Evolutionary conservation across 352 stramenopile species (phyloP).

Genomic region (Halophytophthora polymorphica): DNA sequence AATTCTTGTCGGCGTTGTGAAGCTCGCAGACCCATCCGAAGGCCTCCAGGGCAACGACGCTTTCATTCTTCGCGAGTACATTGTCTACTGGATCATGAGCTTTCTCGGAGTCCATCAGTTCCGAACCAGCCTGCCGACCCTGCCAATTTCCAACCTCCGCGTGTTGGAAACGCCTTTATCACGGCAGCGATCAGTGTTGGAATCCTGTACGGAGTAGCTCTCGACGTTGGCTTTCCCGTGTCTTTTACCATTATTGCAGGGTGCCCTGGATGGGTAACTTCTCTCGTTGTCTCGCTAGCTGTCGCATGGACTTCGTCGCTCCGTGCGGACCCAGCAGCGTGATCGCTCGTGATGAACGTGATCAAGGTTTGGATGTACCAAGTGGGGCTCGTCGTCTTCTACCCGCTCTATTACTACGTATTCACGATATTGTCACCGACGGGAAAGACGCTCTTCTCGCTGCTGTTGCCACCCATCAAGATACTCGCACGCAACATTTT

Average conservation of each 20-base stretch:
- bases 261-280: background rate
- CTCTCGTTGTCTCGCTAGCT: background rate
- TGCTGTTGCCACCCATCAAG: conserved; percentile 25
- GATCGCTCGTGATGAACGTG: background rate
- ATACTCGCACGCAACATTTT: conserved; percentile 14
- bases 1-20: background rate
- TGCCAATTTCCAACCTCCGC: background rate
- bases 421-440: conserved; percentile 13
- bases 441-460: conserved; percentile 12
- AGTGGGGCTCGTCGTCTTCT: conserved; percentile 13
- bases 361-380: conserved; percentile 8
- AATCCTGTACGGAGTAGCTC: background rate
- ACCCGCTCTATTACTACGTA: conserved; percentile 18
- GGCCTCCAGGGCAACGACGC: background rate
- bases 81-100: conserved; percentile 7
- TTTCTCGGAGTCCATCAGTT: conserved; percentile 8
- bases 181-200: background rate
- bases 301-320: background rate
- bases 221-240: conserved; percentile 19
- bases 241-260: conserved; percentile 19
- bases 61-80: conserved; percentile 9
- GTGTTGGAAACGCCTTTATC: background rate
- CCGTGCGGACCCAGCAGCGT: background rate
- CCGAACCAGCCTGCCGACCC: conserved; percentile 9
- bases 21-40: background rate